Base-by-base conservation (phyloP, 768 basidiomycete genomes). In the Phlegmacium glaucopus region DNA sequence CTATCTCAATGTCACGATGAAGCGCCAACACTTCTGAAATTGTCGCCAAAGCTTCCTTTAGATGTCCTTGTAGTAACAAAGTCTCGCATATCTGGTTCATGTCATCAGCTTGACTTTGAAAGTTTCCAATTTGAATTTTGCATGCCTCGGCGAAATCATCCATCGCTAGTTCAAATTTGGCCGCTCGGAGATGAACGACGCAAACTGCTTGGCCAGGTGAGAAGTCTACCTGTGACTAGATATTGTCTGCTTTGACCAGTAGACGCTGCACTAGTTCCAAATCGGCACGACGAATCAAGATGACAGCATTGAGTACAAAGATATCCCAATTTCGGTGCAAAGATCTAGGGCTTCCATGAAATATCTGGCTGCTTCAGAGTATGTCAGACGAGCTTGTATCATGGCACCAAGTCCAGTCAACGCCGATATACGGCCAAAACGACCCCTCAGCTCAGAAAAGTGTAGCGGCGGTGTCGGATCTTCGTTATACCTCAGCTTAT, bases 381-480 rank as follows among this genome's bases (percentile, higher is more conserved):
- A 58, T 18, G 41, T 55, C 3, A 59, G 59, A 15, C 29, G 47
- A 10, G 48, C 50, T 9, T 58, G 42, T 6, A 56, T 48, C n/a
- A 54, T 44, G 5, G 52, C 51, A 4, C 58, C 65, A 2, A 67
- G 52, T 12, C 53, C 58, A 18, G 58, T 61, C 16, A 63, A 32
- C 1, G 62, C 58, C 6, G 60, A 54, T 8, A 57, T 54, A 15
- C 52, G 57, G 6, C 65, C 63, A 5, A 46, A 27, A 9, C 52
- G 37, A 38, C 63, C 60, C 7, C 43, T 37, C 3, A 49, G 12
- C 1, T 55, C 56, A 2, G 22, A 63, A 67, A 11, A 60, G 39
- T 7, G 39, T 6, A 6, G 59, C 42, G 3, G 61, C 58, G 4
- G 37, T 34, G 22, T 39, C n/a, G 39, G 35, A 0, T 61, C 57